Evolutionary conservation across 2,329 filamentous ascomycete genomes (phyloP), one percentile per base, ranked within the genome.

Genomic region (Colletotrichum somersetense): DNA sequence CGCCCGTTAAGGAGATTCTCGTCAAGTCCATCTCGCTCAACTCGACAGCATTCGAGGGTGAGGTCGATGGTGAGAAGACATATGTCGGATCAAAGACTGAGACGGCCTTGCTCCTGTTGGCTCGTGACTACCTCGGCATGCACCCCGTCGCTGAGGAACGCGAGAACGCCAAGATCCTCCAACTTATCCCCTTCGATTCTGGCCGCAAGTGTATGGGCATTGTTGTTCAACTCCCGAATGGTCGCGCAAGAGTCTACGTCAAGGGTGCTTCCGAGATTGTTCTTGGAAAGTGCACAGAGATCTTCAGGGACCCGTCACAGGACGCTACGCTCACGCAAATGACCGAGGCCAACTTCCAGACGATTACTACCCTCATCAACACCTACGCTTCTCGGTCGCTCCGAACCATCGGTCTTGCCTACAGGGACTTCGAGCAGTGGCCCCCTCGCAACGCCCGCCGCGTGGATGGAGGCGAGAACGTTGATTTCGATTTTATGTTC

Each of bases 401-500:
- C 42, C 90, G 95, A 74, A 97, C 95, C 1, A 97, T 97, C 76
- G 93, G 91, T 55, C 88, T 97, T 74, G 86, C 94, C 65, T 97
- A 94, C 82, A 92, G 91, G 67, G 95, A 97, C 76, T 97, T 96
- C 75, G 89, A 93, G 33, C 88, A 89, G 65, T 97, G 95, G 95
- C 95, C 95, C 42, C 94, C 94, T 5, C 88, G 85, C 72, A 87
- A 88, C 59, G 88, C 87, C 20, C 89, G 84, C 61, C 85, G 83
- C 5, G 80, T 80, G n/a, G 87, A 88, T 53, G 85, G 84, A 33
- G 86, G 91, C 79, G 86, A 86, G 76, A 86, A 85, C 48, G 88
- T 91, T n/a, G 81, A 85, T 11, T 92, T 94, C 74, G 91, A 92
- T 57, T 86, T 90, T 65, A 80, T 93, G 20, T 93, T 93, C 80